Percentiles rank a stretch among this genome's conserved stretches.
These are phyloP conservation scores for Carex arenaria DNA, from an alignment of 202 grass and related monocot genomes.

Conservation along the genomic window DNA sequence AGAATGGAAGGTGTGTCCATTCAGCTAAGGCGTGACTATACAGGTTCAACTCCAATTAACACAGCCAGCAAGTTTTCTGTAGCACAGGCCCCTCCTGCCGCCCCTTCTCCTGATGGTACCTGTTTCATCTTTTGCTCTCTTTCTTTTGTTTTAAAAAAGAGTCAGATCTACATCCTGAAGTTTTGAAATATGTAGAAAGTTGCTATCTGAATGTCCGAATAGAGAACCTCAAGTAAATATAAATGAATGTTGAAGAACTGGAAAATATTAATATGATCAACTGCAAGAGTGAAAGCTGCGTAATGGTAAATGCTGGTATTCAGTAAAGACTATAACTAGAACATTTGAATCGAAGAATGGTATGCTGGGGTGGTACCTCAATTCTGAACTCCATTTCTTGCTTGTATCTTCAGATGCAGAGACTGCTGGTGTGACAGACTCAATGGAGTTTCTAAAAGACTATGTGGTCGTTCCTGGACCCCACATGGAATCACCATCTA, in stretches of 20 bases:
- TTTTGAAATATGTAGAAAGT: slow-evolving; percentile 2
- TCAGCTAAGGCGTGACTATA: slow-evolving; percentile 38
- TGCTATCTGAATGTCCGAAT: neutral
- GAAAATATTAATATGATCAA: neutral
- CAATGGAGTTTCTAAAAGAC: slow-evolving; percentile 95
- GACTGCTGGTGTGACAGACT: slow-evolving; percentile 57
- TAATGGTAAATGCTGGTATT: neutral
- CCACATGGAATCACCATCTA: slow-evolving; percentile 41
- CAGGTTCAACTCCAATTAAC: slow-evolving; percentile 31
- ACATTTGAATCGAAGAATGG: neutral
- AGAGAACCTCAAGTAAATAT: neutral
- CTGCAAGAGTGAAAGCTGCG: neutral
- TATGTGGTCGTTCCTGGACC: slow-evolving; percentile 85
- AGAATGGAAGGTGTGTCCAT: neutral
- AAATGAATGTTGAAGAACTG: neutral
- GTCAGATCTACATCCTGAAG: neutral
- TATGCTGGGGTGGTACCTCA: neutral
- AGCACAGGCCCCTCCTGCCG: slow-evolving; percentile 24
- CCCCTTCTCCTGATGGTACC: slow-evolving; percentile 55
- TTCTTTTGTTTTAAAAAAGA: neutral
- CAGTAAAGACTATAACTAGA: neutral
- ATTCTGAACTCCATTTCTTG: slow-evolving; percentile 18
- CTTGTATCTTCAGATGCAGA: slow-evolving; percentile 52
- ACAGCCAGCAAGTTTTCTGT: slow-evolving; percentile 45
- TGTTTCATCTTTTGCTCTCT: neutral